Percentiles rank a stretch among this genome's conserved stretches.
Conservation (phyloP, 768 basidiomycete species). For the Gloeophyllum trabeum region DNA sequence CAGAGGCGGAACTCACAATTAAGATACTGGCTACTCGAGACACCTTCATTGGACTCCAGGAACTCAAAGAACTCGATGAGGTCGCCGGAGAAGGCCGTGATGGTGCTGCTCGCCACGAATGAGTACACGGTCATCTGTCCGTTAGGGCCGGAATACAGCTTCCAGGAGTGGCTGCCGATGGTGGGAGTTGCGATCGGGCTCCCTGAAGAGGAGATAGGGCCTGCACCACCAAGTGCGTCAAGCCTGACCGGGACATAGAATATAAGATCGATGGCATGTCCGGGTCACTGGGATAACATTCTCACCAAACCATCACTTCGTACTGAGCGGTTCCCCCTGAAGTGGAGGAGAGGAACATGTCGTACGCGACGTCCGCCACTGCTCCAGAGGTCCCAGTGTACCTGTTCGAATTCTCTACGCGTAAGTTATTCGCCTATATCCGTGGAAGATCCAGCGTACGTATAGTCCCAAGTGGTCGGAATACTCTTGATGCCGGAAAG, state of each 20-base stretch:
- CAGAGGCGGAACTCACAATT: no score
- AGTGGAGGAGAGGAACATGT: constrained; percentile 47
- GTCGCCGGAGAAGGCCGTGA: constrained; percentile 43
- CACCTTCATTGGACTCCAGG: constrained; percentile 30
- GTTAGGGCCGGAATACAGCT: constrained; percentile 44
- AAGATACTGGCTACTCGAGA: constrained; percentile 46
- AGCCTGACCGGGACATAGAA: no score
- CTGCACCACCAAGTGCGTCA: no score
- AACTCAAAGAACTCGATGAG: constrained; percentile 44
- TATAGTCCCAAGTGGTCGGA: constrained; percentile 31
- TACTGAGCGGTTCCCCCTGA: constrained; percentile 32
- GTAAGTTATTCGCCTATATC: no score
- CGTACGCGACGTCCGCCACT: constrained; percentile 48
- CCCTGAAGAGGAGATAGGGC: constrained; percentile 43
- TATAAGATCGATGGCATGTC: no score
- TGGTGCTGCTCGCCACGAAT: constrained; percentile 25
- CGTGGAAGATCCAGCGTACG: no score
- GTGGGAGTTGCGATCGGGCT: constrained; percentile 31
- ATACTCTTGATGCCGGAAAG: constrained; percentile 44
- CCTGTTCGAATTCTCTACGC: no score
- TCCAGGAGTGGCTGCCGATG: constrained; percentile 36
- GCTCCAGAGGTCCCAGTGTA: constrained; percentile 25
- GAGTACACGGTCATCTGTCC: constrained; percentile 32
- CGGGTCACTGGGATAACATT: no score
- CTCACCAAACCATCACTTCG: constrained; percentile 61